Conservation (phyloP, 208 protist genomes). For the Kentomonas sorsogonicus region DNA sequence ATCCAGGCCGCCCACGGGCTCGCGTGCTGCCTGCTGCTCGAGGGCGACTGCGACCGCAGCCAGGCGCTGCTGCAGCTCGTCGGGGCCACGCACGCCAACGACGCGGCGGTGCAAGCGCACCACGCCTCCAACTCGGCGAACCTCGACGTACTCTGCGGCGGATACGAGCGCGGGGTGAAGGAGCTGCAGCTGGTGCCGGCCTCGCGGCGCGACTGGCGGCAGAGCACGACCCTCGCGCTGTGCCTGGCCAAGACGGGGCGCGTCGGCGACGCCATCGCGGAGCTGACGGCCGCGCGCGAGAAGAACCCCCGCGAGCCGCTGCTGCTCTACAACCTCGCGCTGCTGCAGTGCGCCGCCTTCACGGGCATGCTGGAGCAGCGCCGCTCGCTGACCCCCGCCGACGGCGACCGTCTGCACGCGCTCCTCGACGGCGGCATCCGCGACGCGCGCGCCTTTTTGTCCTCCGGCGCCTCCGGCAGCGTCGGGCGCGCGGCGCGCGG, state of each 20-base stretch:
- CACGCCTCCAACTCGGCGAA: constrained; percentile 64
- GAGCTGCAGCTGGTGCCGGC: constrained; percentile 39
- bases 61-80: constrained; percentile 72
- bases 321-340: constrained; percentile 63
- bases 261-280: constrained; percentile 54
- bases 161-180: constrained; percentile 77
- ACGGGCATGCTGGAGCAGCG: constrained; percentile 27
- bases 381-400: constrained; percentile 27
- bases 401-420: constrained; percentile 32
- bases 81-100: constrained; percentile 62
- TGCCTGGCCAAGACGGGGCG: constrained; percentile 55
- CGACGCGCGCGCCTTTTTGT: constrained; percentile 27
- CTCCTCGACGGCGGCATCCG: constrained; percentile 34
- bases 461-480: background rate
- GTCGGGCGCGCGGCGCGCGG: constrained; percentile 12
- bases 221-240: constrained; percentile 64
- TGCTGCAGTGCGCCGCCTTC: constrained; percentile 72
- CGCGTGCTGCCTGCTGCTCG: constrained; percentile 74
- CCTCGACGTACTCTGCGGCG: constrained; percentile 62
- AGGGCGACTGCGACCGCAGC: constrained; percentile 44
- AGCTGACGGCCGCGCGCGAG: constrained; percentile 27
- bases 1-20: constrained; percentile 77
- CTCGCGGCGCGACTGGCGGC: constrained; percentile 37
- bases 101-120: constrained; percentile 31
- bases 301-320: constrained; percentile 21